Percentiles rank a stretch among this genome's conserved stretches.
Evolutionary conservation across 805 yeast species (phyloP).

Genomic region (Myxozyma sirexii): DNA sequence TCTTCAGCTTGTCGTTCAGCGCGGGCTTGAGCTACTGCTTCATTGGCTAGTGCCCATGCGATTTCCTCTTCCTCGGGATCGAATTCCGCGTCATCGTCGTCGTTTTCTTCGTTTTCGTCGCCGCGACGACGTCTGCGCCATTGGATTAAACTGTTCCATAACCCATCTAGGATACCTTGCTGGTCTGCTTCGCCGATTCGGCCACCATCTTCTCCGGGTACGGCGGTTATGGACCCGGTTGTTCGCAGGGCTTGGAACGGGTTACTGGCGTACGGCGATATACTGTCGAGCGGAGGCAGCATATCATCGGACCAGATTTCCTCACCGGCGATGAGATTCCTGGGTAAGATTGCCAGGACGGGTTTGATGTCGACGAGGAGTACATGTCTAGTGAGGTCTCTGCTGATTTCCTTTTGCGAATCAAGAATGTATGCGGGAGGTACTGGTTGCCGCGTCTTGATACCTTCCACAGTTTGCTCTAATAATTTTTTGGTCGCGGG

Average conservation of each 20-base stretch:
- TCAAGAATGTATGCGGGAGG: conserved; percentile 17
- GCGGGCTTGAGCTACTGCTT: conserved; percentile 1
- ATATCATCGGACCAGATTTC: conserved; percentile 37
- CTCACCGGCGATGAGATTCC: conserved; percentile 25
- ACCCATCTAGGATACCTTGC: conserved; percentile 17
- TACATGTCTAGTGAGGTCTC: conserved; percentile 37
- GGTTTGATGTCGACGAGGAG: conserved; percentile 36
- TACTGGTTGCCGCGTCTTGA: conserved; percentile 1
- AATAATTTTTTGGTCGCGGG: conserved; percentile 28
- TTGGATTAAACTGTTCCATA: conserved; percentile 22
- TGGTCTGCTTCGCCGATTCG: conserved; percentile 14
- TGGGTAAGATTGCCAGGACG: conserved; percentile 32
- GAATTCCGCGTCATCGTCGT: neutral
- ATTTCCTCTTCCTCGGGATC: conserved; percentile 12
- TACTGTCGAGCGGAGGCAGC: conserved; percentile 36
- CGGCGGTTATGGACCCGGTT: neutral
- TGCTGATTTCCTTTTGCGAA: conserved; percentile 19
- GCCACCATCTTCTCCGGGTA: neutral
- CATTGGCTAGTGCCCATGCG: conserved; percentile 15
- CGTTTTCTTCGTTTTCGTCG: neutral
- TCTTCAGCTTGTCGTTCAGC: neutral
- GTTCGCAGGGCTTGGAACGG: neutral
- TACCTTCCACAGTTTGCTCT: conserved; percentile 3
- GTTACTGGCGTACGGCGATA: conserved; percentile 32
- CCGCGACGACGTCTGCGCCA: conserved; percentile 22